Base-by-base conservation (phyloP, 169 alveolate species). In the Plasmodium cynomolgi region DNA sequence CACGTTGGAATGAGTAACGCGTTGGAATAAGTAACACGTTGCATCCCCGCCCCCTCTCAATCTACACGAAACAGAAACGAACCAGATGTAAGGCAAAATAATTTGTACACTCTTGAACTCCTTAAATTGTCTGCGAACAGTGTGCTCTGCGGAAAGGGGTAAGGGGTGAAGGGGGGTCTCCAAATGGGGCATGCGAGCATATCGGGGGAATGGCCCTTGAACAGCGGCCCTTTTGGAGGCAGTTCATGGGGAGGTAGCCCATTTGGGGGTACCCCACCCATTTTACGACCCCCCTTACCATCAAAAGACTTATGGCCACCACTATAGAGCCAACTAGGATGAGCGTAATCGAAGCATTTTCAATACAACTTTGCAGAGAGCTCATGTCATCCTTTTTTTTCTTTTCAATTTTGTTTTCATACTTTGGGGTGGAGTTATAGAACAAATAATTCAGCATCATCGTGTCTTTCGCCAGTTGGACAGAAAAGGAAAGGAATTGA, bases 11-110 rank as follows among this genome's bases (percentile, higher is more conserved):
- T 29, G 75, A 15, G 33, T 44, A 33, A 17, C n/a, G 9, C 31
- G 8, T 7, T 47, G 58, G 13, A 3, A 47, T 9, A n/a, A n/a
- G n/a, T 47, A 13, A 13, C 5, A 11, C n/a, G 62, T 58, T 29
- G 20, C 8, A 71, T 33, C 17, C 23, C 72, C 37, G 29, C 44
- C 26, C 9, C 20, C 20, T 13, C 13, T 31, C 39, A 79, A 39
- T 33, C n/a, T 41, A 23, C n/a, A 81, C 23, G 26, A 20, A 50
- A 81, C 17, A 82, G 58, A 82, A 8, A 83, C 47, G 56, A 29
- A 86, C 93, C 93, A 34, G 93, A 86, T 54, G 93, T 86, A n/a
- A 54, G 39, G 34, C 23, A 86, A 77, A 39, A 86, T 71, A 86
- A 86, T 77, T 86, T 86, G 41, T 71, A 86, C 34, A 77, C 26